Conservation (phyloP, 805 yeast genomes). For the Candida glaebosa region DNA sequence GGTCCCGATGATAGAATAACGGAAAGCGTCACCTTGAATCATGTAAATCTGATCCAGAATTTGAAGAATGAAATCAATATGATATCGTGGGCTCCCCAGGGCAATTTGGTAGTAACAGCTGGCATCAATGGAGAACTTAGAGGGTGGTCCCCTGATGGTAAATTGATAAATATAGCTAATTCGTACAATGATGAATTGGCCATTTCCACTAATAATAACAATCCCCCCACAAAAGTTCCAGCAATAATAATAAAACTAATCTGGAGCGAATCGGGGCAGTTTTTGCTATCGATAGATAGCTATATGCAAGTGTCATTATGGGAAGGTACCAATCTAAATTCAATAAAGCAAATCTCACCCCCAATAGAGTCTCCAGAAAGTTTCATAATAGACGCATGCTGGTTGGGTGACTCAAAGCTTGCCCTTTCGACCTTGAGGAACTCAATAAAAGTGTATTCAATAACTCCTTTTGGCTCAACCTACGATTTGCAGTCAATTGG, state of each 20-base stretch:
- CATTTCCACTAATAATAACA: neutral
- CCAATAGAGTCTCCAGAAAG: slow-evolving; percentile 7
- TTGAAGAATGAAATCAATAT: slow-evolving; percentile 25
- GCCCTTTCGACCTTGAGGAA: slow-evolving; percentile 64
- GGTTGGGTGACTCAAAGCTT: slow-evolving; percentile 70
- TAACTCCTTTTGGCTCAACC: slow-evolving; percentile 12
- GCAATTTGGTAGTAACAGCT: slow-evolving; percentile 59
- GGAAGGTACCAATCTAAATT: slow-evolving; percentile 50
- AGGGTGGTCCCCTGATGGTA: slow-evolving; percentile 75
- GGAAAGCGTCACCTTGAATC: slow-evolving; percentile 27
- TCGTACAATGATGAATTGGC: slow-evolving; percentile 9
- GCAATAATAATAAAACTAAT: slow-evolving; percentile 44
- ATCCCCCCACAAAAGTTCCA: neutral
- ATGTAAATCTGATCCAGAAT: slow-evolving; percentile 19
- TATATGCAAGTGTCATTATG: slow-evolving; percentile 48
- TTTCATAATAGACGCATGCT: slow-evolving; percentile 50
- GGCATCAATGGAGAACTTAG: slow-evolving; percentile 69
- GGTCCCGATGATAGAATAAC: slow-evolving; percentile 20
- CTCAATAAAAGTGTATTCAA: slow-evolving; percentile 52
- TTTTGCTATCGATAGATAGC: slow-evolving; percentile 57
- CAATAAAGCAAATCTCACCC: slow-evolving; percentile 24
- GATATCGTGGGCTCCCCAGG: slow-evolving; percentile 65
- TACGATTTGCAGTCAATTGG: slow-evolving; percentile 26
- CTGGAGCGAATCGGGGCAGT: slow-evolving; percentile 60
- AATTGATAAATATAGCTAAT: slow-evolving; percentile 47